Base-by-base conservation (phyloP, 352 stramenopile species). In the Poterioochromonas sp. region DNA sequence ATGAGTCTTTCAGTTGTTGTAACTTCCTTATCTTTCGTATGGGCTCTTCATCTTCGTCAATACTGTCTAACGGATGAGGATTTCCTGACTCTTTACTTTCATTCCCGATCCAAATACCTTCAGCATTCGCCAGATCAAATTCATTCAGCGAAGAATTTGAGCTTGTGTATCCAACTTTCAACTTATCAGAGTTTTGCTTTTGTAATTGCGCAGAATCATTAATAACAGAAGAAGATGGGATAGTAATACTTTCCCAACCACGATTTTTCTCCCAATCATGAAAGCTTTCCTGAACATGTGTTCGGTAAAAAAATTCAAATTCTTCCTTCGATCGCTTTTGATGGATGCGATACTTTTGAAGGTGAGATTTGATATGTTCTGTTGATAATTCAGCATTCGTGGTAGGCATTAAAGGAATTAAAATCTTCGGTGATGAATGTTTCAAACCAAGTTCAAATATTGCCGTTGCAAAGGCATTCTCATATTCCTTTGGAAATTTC, bases 281-380 rank as follows among this genome's bases (percentile, higher is more conserved):
- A 18, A 78, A 71, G 3, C 1, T 35, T 63, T 81, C 53, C 29
- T 73, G 12, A 40, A 80, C 77, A 60, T 76, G 70, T 1, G 40
- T 44, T 18, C 81, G 69, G 54, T 79, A 84, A 32, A 83, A 80
- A 32, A 62, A 20, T 29, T 71, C 32, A 65, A 84, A 84, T 41
- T 77, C 49, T 18, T 84, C 79, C 40, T 58, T 43, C 11, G 32
- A 79, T 22, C 80, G 83, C 32, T 84, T 47, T 11, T 76, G 79
- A 78, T 88, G 85, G 15, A 84, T 81, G 20, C 84, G 81, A 79
- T 86, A 88, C 81, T 87, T 88, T 80, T 88, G 84, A 15, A 88
- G 74, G 49, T 86, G 84, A 60, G 60, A 81, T 79, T 88, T 88
- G 76, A 88, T 87, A 62, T 88, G 84, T 51, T 88, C 84, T 12